These are phyloP conservation scores for Yarrowia bubula DNA, from an alignment of 805 yeast genomes.

Conservation along the genomic window DNA sequence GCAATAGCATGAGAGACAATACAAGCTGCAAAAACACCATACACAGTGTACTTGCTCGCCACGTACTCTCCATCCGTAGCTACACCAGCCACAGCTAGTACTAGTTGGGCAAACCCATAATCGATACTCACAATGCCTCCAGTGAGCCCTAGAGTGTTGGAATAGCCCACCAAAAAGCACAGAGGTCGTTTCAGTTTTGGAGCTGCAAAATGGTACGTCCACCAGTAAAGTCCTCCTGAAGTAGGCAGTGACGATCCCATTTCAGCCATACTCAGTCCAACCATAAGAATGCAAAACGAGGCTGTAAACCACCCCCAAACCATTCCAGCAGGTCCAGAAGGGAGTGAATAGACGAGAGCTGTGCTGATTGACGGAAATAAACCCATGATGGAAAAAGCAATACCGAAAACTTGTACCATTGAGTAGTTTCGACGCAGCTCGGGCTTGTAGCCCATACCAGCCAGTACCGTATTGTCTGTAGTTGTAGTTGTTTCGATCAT, in stretches of 20 bases:
- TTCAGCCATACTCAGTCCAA: not conserved
- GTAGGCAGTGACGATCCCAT: not conserved
- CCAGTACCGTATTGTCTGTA: not conserved
- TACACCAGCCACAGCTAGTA: not conserved
- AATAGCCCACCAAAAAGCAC: not conserved
- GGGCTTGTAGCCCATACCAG: slow-evolving; percentile 2
- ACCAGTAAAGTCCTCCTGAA: not conserved
- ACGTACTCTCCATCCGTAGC: not conserved
- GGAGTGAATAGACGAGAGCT: not conserved
- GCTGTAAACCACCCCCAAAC: not conserved
- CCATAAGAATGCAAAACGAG: not conserved
- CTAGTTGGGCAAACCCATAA: not conserved
- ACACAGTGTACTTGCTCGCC: not conserved
- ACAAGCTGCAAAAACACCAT: not conserved
- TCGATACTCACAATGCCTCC: not conserved
- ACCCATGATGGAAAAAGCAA: not conserved
- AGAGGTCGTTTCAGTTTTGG: not conserved
- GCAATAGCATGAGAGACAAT: not conserved
- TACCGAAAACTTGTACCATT: not conserved
- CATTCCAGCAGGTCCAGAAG: not conserved
- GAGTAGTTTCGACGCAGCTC: not conserved
- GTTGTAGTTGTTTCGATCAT: not conserved
- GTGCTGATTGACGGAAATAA: not conserved
- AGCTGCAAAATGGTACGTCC: not conserved
- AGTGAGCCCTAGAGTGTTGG: not conserved